phyloP scores from a whole-genome alignment of 345 rosid genomes.

The Euclidium syriacum region DNA sequence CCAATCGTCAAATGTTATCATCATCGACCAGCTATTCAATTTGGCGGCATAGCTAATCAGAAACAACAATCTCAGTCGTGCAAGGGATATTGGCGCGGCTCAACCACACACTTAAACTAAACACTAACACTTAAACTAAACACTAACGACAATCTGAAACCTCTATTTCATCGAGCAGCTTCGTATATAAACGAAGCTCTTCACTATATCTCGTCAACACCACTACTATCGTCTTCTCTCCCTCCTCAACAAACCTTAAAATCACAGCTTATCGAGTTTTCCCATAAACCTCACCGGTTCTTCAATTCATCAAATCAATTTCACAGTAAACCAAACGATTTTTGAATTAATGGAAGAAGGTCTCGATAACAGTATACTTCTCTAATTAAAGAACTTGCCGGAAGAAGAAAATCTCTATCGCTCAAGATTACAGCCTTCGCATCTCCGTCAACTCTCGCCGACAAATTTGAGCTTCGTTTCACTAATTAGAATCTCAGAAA shows the following conservation, averaged over 20 bases:
- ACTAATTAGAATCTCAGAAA: constrained; percentile 55
- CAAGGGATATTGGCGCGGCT: constrained; percentile 99
- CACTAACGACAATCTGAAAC: constrained; percentile 54
- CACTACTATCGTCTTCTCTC: constrained; percentile 13
- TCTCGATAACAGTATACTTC: constrained; percentile 76
- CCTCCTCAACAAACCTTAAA: constrained; percentile 44
- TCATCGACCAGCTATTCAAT: constrained; percentile 56
- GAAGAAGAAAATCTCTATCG: constrained; percentile 38
- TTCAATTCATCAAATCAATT: constrained; percentile 81
- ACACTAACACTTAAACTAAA: too few relatives aligned
- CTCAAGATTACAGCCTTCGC: constrained; percentile 74
- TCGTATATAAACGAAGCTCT: constrained; percentile 74
- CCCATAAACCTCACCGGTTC: constrained; percentile 74
- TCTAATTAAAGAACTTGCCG: constrained; percentile 78
- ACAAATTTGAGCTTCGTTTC: constrained; percentile 53
- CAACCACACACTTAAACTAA: constrained; percentile 54
- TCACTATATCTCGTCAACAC: constrained; percentile 43
- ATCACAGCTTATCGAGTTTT: constrained; percentile 79
- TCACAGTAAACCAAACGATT: constrained; percentile 79
- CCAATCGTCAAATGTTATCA: constrained; percentile 35
- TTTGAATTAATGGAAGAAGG: constrained; percentile 64
- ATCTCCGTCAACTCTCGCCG: constrained; percentile 42
- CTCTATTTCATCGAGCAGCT: constrained; percentile 82
- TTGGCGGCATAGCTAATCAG: constrained; percentile 82
- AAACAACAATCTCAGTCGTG: constrained; percentile 53